Conservation (phyloP, 805 yeast genomes). For the Kuraishia molischiana region DNA sequence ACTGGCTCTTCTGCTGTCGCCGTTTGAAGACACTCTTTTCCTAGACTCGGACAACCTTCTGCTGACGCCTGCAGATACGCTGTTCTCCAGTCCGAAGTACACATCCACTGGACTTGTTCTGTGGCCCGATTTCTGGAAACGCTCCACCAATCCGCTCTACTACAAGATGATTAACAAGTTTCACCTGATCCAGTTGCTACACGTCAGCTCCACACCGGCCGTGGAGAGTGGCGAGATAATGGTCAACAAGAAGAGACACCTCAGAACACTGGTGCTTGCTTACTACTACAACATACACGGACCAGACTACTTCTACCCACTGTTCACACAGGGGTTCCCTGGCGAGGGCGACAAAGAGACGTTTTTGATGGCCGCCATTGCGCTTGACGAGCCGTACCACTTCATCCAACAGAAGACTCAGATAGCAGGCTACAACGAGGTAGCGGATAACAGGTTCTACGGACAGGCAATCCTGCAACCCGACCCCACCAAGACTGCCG, state of each 20-base stretch:
- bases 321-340: constrained; percentile 62
- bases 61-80: constrained; percentile 23
- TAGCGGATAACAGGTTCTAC: constrained; percentile 12
- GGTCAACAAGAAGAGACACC: constrained; percentile 49
- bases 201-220: constrained; percentile 38
- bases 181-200: constrained; percentile 52
- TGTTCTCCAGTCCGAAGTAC: constrained; percentile 35
- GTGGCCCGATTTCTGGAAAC: constrained; percentile 65
- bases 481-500: constrained; percentile 15
- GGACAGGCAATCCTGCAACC: constrained; percentile 22
- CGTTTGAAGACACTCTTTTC: constrained; percentile 34
- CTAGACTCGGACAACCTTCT: constrained; percentile 40
- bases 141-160: constrained; percentile 50
- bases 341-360: constrained; percentile 83
- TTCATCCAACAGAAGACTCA: constrained; percentile 13
- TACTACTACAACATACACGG: constrained; percentile 61
- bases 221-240: constrained; percentile 65
- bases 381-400: constrained; percentile 15
- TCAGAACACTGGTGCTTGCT: constrained; percentile 47
- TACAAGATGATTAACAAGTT: constrained; percentile 26
- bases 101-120: constrained; percentile 34
- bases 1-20: constrained; percentile 35
- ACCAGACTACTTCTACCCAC: constrained; percentile 55
- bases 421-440: constrained; percentile 18
- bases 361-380: constrained; percentile 59